Conservation (phyloP, 176 grass and related monocot species). For the Carex kokanica region DNA sequence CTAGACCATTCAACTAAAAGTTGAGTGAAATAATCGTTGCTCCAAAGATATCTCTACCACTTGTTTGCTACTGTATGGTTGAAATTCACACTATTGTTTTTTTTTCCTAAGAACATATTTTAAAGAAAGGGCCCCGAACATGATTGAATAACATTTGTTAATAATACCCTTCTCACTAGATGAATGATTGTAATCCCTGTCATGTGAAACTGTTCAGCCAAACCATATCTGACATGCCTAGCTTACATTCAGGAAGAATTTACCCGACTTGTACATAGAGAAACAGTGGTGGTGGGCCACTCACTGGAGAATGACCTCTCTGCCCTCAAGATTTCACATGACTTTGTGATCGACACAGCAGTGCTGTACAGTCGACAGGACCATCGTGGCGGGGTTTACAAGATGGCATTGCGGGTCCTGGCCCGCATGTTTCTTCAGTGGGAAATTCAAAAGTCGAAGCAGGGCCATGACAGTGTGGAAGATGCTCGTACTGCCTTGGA, state of each 20-base stretch:
- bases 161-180: neutral
- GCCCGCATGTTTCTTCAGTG: constrained; percentile 59
- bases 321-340: constrained; percentile 72
- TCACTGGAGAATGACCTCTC: constrained; percentile 92
- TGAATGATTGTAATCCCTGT: neutral
- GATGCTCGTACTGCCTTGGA: constrained; percentile 91
- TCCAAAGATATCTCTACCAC: neutral
- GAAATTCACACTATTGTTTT: neutral
- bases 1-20: neutral
- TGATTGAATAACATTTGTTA: neutral
- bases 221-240: constrained; percentile 22
- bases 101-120: neutral
- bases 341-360: constrained; percentile 83
- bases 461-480: constrained; percentile 87
- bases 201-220: neutral
- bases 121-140: neutral
- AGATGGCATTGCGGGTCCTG: constrained; percentile 85
- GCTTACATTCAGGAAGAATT: constrained; percentile 64
- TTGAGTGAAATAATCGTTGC: neutral
- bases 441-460: constrained; percentile 60
- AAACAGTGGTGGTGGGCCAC: constrained; percentile 95
- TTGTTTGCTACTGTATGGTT: neutral
- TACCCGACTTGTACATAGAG: constrained; percentile 61
- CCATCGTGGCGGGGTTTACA: constrained; percentile 45
- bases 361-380: constrained; percentile 60